These are phyloP conservation scores for Hypoxylon rickii DNA, from an alignment of 495 filamentous ascomycete species.

Conservation along the genomic window DNA sequence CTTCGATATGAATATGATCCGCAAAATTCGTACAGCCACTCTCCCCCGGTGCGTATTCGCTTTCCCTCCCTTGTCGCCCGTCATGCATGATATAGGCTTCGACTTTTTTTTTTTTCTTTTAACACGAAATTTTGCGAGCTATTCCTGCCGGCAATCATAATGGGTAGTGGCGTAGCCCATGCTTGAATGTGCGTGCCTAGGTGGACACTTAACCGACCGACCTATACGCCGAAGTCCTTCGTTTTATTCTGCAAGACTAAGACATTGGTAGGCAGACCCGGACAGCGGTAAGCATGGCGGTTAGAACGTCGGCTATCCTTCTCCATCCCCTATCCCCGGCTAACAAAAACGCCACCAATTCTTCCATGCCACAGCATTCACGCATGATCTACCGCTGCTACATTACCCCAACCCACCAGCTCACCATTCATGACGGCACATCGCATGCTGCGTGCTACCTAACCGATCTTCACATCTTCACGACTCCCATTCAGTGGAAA, in stretches of 20 bases:
- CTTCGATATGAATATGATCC: constrained; percentile 25
- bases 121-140: constrained; percentile 13
- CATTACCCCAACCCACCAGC: constrained; percentile 39
- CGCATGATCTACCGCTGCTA: constrained; percentile 28
- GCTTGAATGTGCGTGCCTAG: constrained; percentile 3
- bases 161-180: too few relatives aligned
- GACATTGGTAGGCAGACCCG: constrained; percentile 11
- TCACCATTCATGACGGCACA: constrained; percentile 31
- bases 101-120: too few relatives aligned
- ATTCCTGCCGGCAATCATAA: constrained; percentile 1
- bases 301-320: constrained; percentile 23
- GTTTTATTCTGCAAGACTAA: constrained; percentile 5
- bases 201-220: not conserved
- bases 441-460: constrained; percentile 29
- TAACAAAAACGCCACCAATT: constrained; percentile 23
- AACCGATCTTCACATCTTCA: constrained; percentile 25
- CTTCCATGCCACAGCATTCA: constrained; percentile 33
- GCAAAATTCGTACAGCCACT: constrained; percentile 13
- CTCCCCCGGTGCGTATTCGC: constrained; percentile 2
- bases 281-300: constrained; percentile 9
- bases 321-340: constrained; percentile 13
- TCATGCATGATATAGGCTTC: constrained; percentile 10
- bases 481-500: constrained; percentile 26
- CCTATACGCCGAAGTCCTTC: constrained; percentile 4
- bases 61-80: not conserved